These are phyloP conservation scores for Cercophora samala DNA, from an alignment of 495 filamentous ascomycete genomes.

Conservation along the genomic window DNA sequence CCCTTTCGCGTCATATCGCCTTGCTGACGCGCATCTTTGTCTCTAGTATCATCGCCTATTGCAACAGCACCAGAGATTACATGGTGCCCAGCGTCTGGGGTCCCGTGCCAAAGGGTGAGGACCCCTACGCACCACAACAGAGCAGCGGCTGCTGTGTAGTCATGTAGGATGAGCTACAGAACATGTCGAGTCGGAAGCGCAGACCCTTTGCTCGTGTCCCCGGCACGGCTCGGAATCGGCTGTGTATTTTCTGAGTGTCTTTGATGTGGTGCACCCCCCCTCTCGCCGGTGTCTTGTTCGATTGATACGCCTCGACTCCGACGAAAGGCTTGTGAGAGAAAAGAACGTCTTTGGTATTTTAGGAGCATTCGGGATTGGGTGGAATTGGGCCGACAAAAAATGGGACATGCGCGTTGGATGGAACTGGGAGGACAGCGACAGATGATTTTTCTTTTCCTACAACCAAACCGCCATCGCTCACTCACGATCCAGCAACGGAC, in stretches of 20 bases:
- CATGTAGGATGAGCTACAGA: constrained; percentile 57
- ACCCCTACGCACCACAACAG: constrained; percentile 94
- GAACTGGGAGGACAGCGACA: neutral
- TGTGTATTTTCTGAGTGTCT: constrained; percentile 9
- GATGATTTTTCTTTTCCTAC: constrained; percentile 1
- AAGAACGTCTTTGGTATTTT: constrained; percentile 3
- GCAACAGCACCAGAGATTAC: constrained; percentile 93
- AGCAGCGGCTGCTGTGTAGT: constrained; percentile 86
- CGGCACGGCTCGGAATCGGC: constrained; percentile 5
- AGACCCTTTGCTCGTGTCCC: neutral
- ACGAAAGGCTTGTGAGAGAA: neutral
- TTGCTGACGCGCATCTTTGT: constrained; percentile 12
- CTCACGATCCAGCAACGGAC: neutral
- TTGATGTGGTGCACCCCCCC: neutral
- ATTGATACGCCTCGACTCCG: neutral
- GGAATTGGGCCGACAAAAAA: constrained; percentile 1
- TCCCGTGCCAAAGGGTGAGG: constrained; percentile 84
- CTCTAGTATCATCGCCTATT: constrained; percentile 87
- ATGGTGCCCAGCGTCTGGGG: constrained; percentile 99
- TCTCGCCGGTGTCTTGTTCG: constrained; percentile 5
- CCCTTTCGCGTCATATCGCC: neutral
- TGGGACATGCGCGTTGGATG: neutral
- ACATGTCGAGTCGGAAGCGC: constrained; percentile 10
- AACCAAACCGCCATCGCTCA: neutral
- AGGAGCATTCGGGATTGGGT: neutral